Evolutionary conservation across 2,329 filamentous ascomycete genomes (phyloP).

Genomic region (Claviceps digitariae): DNA sequence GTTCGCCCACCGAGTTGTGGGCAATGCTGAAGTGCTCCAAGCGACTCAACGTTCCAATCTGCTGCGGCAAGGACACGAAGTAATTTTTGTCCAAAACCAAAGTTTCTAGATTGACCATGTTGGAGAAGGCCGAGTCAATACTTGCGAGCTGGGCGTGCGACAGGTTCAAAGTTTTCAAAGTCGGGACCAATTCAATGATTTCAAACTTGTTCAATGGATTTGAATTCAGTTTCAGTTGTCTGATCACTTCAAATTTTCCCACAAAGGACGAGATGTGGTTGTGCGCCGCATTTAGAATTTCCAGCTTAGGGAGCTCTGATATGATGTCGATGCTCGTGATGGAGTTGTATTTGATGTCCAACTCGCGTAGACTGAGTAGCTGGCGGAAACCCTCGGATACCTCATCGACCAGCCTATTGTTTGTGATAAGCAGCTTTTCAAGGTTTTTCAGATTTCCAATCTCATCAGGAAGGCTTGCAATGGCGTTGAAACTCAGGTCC

Average conservation of each 20-base stretch:
- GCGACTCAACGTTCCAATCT: constrained; percentile 70
- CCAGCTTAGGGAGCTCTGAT: constrained; percentile 69
- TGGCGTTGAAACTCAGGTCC: constrained; percentile 93
- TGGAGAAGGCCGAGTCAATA: constrained; percentile 77
- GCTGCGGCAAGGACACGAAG: constrained; percentile 75
- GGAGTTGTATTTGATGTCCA: constrained; percentile 88
- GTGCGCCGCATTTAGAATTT: constrained; percentile 81
- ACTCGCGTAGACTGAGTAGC: constrained; percentile 69
- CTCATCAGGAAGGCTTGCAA: constrained; percentile 59
- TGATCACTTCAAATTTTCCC: constrained; percentile 73
- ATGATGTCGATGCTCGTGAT: constrained; percentile 83
- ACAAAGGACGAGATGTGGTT: constrained; percentile 85
- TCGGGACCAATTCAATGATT: constrained; percentile 61
- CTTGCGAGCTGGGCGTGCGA: constrained; percentile 84
- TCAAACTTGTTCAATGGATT: constrained; percentile 94
- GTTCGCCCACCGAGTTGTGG: constrained; percentile 71
- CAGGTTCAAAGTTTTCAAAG: constrained; percentile 74
- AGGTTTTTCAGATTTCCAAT: constrained; percentile 68
- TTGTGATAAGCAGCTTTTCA: constrained; percentile 87
- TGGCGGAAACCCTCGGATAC: constrained; percentile 61
- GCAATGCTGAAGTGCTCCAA: constrained; percentile 90
- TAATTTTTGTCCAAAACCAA: constrained; percentile 90
- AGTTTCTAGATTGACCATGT: constrained; percentile 75
- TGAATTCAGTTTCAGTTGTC: constrained; percentile 78
- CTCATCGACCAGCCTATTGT: constrained; percentile 70